Evolutionary conservation across 768 basidiomycete genomes (phyloP), one percentile per base, ranked within the genome.

Genomic region (Clathrus columnatus): DNA sequence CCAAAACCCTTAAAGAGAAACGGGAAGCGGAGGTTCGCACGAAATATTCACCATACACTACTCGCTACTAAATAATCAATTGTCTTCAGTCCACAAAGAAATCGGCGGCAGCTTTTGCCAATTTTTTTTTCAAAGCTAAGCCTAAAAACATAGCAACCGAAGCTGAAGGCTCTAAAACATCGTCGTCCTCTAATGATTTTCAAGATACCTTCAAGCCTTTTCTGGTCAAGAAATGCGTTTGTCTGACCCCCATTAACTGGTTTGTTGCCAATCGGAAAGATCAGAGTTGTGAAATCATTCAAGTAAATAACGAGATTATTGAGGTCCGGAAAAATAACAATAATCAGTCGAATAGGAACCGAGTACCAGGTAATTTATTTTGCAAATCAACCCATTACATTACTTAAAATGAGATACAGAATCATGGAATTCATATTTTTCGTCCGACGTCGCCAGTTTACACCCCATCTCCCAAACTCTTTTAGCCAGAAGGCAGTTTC

Each of bases 201-300:
- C 77, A 84, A 52, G 79, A 72, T 61, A 73, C 75, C 0, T 96
- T 96, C 73, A 84, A 80, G 61, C 84, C 90, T 1, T 95, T 91
- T 65, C 73, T 80, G 4, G 61, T 87, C 57, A 90, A 87, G 72
- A 91, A 86, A 63, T 87, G 81, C 58, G 78, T 80, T 5, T 72
- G 75, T 24, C 62, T 93, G 17, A 90, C 91, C 2, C 86, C 87
- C 0, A 63, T 75, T 36, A 93, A 92, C 61, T 81, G 80, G 74
- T 91, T 88, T 68, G 68, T 67, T 21, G 27, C 46, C 24, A 54
- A 61, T 28, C 60, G 69, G 32, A 70, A 66, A 57, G 60, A 60
- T 61, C 54, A 71, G 28, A 67, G 71, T 5, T 73, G 81, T 17
- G 73, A 82, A 21, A 87, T 86, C 21, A 66, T 90, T 48, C 84